Evolutionary conservation across 306 rosid genomes (phyloP).

Genomic region (Cucurbita pepo): DNA sequence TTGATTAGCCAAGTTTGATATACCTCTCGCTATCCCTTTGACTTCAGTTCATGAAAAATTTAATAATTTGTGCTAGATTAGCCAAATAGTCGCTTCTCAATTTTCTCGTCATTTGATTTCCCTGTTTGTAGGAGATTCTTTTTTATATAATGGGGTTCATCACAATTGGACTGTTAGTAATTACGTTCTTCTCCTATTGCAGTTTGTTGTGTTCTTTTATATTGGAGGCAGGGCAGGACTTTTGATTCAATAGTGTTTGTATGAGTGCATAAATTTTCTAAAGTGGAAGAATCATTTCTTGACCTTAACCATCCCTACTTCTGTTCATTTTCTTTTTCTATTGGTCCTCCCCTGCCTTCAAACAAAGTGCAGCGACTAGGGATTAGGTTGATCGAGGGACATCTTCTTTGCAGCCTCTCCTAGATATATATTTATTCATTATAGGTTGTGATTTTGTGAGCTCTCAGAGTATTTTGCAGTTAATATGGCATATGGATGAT

Average conservation of each 20-base stretch:
- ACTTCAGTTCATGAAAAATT: background rate
- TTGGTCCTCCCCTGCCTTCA: background rate
- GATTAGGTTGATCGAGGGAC: background rate
- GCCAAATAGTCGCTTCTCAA: background rate
- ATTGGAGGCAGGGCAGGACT: background rate
- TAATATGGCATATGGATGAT: too few species aligned
- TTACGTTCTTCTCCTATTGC: background rate
- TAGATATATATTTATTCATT: background rate
- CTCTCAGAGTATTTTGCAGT: too few species aligned
- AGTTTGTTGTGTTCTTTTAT: background rate
- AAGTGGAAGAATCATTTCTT: background rate
- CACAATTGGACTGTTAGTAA: background rate
- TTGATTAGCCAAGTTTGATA: background rate
- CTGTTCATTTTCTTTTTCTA: background rate
- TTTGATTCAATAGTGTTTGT: background rate
- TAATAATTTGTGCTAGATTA: background rate
- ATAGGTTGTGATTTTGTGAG: background rate
- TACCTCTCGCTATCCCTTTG: background rate
- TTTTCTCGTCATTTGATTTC: background rate
- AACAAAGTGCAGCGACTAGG: background rate
- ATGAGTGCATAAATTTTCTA: background rate
- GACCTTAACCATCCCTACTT: background rate
- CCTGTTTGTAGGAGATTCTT: background rate
- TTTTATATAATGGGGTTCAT: background rate
- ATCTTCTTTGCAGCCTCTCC: background rate